Conservation (phyloP, 2,329 filamentous ascomycete species). For the Thermoascus crustaceus region DNA sequence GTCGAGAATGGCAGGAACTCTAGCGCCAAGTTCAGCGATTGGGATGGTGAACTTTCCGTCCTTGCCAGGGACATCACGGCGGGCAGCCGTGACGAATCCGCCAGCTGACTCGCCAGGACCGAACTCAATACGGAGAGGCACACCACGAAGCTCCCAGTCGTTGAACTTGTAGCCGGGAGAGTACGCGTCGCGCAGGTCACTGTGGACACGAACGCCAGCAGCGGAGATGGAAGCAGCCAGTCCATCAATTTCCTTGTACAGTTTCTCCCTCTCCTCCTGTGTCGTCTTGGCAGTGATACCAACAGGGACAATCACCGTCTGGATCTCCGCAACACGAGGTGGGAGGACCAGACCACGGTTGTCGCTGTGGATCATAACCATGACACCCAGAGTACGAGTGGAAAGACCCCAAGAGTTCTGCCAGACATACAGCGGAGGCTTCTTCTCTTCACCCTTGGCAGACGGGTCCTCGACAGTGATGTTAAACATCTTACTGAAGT, state of each 20-base stretch:
- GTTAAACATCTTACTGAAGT: slow-evolving; percentile 99
- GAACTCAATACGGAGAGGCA: slow-evolving; percentile 89
- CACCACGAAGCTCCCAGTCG: slow-evolving; percentile 95
- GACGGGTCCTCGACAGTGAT: slow-evolving; percentile 91
- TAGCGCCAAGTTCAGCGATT: slow-evolving; percentile 62
- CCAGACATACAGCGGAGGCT: slow-evolving; percentile 79
- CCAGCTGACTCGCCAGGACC: slow-evolving; percentile 89
- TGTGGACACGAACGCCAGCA: slow-evolving; percentile 67
- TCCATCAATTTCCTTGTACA: slow-evolving; percentile 66
- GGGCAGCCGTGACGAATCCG: slow-evolving; percentile 72
- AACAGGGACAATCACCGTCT: slow-evolving; percentile 82
- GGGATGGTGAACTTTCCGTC: slow-evolving; percentile 71
- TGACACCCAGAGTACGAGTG: slow-evolving; percentile 93
- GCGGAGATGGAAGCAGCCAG: slow-evolving; percentile 62
- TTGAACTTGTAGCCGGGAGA: slow-evolving; percentile 97
- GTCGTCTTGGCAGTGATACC: slow-evolving; percentile 84
- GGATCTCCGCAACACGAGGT: slow-evolving; percentile 77
- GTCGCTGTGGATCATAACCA: slow-evolving; percentile 97
- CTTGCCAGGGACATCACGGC: slow-evolving; percentile 63
- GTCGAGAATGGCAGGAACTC: slow-evolving; percentile 74
- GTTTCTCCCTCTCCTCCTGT: slow-evolving; percentile 66
- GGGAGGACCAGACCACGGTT: slow-evolving; percentile 92
- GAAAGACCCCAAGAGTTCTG: slow-evolving; percentile 99
- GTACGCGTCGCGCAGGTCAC: slow-evolving; percentile 82
- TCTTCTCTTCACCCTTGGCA: slow-evolving; percentile 62